phyloP scores from a whole-genome alignment of 2,329 filamentous ascomycete genomes.

The Aspergillus versicolor region DNA sequence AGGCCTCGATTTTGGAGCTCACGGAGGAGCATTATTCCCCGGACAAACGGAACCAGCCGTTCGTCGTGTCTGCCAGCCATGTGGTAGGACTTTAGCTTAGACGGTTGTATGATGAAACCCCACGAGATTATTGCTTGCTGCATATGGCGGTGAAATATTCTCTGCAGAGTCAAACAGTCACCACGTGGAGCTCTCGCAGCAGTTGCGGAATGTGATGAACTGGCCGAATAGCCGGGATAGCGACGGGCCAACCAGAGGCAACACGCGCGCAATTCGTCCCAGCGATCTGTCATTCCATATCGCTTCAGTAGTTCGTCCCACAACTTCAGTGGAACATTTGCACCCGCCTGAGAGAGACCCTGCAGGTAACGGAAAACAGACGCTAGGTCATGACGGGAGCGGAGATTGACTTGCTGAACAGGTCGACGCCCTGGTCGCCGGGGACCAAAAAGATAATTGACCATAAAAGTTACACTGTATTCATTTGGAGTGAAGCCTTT shows the following conservation, averaged over 20 bases:
- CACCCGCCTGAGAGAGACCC: conserved; percentile 46
- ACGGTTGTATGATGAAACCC: conserved; percentile 44
- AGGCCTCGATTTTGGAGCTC: conserved; percentile 38
- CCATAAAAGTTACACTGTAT: conserved; percentile 46
- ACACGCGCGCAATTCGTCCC: conserved; percentile 53
- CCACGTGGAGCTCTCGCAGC: conserved; percentile 1
- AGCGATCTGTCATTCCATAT: conserved; percentile 56
- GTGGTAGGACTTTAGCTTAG: conserved; percentile 20
- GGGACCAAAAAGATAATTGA: conserved; percentile 33
- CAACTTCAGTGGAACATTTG: conserved; percentile 39
- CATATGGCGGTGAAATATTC: conserved; percentile 44
- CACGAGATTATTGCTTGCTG: conserved; percentile 51
- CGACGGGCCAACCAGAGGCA: conserved; percentile 51
- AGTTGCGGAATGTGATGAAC: neutral
- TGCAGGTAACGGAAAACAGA: conserved; percentile 51
- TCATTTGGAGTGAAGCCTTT: conserved; percentile 43
- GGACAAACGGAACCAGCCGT: conserved; percentile 38
- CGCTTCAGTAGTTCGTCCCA: conserved; percentile 62
- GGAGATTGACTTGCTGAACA: conserved; percentile 23
- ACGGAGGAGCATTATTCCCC: conserved; percentile 41
- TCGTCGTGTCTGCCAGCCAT: conserved; percentile 18
- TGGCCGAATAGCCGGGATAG: conserved; percentile 41
- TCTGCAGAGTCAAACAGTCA: conserved; percentile 31
- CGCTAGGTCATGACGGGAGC: conserved; percentile 38
- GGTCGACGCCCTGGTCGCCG: conserved; percentile 29